These are phyloP conservation scores for Thermoascus crustaceus DNA, from an alignment of 2,329 filamentous ascomycete genomes.

Conservation along the genomic window DNA sequence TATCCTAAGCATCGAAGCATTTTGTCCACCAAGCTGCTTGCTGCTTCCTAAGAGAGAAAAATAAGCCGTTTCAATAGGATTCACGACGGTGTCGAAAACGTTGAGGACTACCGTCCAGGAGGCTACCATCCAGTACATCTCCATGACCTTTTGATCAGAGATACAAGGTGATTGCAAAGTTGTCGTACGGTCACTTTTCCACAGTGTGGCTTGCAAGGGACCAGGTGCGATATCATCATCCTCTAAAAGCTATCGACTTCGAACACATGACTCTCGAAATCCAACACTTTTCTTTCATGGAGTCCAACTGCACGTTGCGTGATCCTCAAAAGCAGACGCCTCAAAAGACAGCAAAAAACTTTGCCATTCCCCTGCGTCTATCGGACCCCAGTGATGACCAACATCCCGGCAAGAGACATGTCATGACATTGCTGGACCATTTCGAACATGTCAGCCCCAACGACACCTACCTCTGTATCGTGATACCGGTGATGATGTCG, in stretches of 20 bases:
- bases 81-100: slow-evolving; percentile 15
- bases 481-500: slow-evolving; percentile 19
- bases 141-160: slow-evolving; percentile 13
- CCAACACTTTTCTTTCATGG: too few relatives aligned
- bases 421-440: slow-evolving; percentile 16
- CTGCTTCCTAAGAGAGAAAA: too few relatives aligned
- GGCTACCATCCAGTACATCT: slow-evolving; percentile 21
- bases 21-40: too few relatives aligned
- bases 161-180: slow-evolving; percentile 15
- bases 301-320: slow-evolving; percentile 11
- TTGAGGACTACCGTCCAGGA: slow-evolving; percentile 18
- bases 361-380: slow-evolving; percentile 12
- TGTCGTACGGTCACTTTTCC: slow-evolving; percentile 13
- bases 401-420: slow-evolving; percentile 13
- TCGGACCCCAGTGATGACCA: slow-evolving; percentile 5
- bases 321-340: slow-evolving; percentile 16
- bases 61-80: slow-evolving; percentile 16
- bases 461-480: slow-evolving; percentile 16
- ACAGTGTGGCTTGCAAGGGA: slow-evolving; percentile 21
- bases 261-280: too few relatives aligned
- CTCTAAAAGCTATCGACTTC: slow-evolving; percentile 4
- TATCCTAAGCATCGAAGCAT: too few relatives aligned
- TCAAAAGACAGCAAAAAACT: slow-evolving; percentile 15
- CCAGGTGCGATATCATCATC: slow-evolving; percentile 2
- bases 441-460: slow-evolving; percentile 18